These are phyloP conservation scores for Aspergillus sergii DNA, from an alignment of 2,329 filamentous ascomycete genomes.

Conservation along the genomic window DNA sequence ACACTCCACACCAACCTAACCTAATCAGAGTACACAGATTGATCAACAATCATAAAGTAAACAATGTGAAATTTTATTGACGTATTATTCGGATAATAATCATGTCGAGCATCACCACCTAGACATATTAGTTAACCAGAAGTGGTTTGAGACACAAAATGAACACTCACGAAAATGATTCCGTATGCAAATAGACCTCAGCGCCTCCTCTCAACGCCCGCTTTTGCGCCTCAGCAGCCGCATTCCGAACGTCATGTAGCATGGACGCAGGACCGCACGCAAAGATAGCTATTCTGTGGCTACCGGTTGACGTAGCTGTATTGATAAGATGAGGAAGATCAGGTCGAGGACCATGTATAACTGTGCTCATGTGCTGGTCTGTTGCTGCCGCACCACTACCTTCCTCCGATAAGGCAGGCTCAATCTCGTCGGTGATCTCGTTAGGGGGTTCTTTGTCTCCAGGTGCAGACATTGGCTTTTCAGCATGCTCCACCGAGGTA, in stretches of 20 bases:
- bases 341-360: slow-evolving; percentile 29
- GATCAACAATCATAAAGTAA: no score
- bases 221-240: slow-evolving; percentile 48
- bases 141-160: neutral
- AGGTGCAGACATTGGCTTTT: neutral
- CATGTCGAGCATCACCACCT: no score
- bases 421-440: neutral
- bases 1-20: no score
- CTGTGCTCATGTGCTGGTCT: neutral
- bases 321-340: slow-evolving; percentile 30
- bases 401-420: neutral
- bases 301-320: slow-evolving; percentile 14
- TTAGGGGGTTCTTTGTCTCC: neutral
- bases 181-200: slow-evolving; percentile 51
- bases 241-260: slow-evolving; percentile 52
- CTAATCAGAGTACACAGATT: no score
- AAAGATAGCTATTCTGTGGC: slow-evolving; percentile 31
- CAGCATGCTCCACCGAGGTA: neutral
- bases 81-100: no score
- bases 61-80: no score
- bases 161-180: slow-evolving; percentile 50
- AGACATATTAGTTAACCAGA: no score
- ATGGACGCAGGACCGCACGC: slow-evolving; percentile 51
- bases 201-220: slow-evolving; percentile 33
- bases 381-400: neutral